These are phyloP conservation scores for Linum tenue DNA, from an alignment of 345 rosid species.

Conservation along the genomic window DNA sequence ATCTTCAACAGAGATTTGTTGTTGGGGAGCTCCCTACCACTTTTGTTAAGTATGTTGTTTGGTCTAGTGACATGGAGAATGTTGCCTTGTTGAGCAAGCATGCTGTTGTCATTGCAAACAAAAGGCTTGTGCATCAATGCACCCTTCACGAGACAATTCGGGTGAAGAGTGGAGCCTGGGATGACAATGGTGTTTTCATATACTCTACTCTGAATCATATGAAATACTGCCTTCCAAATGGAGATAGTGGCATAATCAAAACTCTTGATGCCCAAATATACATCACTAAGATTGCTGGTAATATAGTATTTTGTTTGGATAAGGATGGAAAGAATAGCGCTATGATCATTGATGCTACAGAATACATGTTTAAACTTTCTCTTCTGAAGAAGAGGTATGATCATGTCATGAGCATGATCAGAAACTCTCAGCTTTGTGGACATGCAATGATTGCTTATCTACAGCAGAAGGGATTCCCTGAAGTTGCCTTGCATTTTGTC, in stretches of 20 bases:
- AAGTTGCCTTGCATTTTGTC: constrained; percentile 96
- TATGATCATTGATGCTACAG: constrained; percentile 69
- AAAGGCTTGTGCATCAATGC: constrained; percentile 75
- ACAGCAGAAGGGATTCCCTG: constrained; percentile 96
- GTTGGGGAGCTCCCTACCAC: constrained; percentile 82
- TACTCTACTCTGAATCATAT: constrained; percentile 84
- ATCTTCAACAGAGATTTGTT: constrained; percentile 81
- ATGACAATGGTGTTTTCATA: constrained; percentile 84
- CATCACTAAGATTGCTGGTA: constrained; percentile 65
- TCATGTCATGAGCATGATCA: constrained; percentile 92
- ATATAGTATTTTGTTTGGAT: constrained; percentile 67
- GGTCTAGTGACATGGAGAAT: constrained; percentile 92
- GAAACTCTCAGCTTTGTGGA: constrained; percentile 88
- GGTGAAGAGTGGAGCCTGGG: constrained; percentile 96
- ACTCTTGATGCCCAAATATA: constrained; percentile 84
- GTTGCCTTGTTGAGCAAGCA: constrained; percentile 95
- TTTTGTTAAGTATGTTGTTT: constrained; percentile 64
- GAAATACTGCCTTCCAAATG: constrained; percentile 91
- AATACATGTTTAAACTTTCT: constrained; percentile 79
- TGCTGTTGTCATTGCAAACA: constrained; percentile 71
- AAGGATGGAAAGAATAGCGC: constrained; percentile 73
- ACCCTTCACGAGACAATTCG: constrained; percentile 89
- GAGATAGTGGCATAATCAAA: constrained; percentile 74
- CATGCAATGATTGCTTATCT: constrained; percentile 94
- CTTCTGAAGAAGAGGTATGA: constrained; percentile 74